Evolutionary conservation across 2,329 filamentous ascomycete genomes (phyloP).

Genomic region (Dryadomyces quercivorus): DNA sequence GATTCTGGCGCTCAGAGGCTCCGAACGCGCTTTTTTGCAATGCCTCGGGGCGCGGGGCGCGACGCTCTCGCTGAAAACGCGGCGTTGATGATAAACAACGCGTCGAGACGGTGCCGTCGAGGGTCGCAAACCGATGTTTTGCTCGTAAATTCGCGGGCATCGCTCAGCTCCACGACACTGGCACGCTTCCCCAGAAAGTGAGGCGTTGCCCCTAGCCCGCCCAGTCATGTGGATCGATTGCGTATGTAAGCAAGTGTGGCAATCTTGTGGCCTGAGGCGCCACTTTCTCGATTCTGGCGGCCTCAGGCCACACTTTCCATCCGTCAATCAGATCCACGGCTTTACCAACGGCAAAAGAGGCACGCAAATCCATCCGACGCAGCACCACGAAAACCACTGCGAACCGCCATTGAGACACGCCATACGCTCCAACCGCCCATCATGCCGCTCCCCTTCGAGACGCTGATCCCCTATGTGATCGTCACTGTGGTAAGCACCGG

Average conservation of each 20-base stretch:
- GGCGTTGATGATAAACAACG: slow-evolving; percentile 9
- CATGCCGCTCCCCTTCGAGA: slow-evolving; percentile 54
- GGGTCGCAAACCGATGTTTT: slow-evolving; percentile 2
- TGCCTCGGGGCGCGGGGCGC: not conserved
- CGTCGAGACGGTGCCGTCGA: slow-evolving; percentile 4
- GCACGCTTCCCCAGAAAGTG: not conserved
- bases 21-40: slow-evolving; percentile 5
- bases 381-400: slow-evolving; percentile 4
- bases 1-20: slow-evolving; percentile 1
- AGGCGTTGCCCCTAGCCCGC: not conserved
- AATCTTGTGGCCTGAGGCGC: not conserved
- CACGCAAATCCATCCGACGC: not conserved
- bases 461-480: slow-evolving; percentile 52
- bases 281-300: not conserved
- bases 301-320: not conserved
- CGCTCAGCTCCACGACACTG: not conserved
- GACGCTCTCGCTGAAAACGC: slow-evolving; percentile 4
- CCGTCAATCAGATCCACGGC: slow-evolving; percentile 3
- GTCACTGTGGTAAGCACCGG: slow-evolving; percentile 40
- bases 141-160: not conserved
- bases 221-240: not conserved
- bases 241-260: not conserved
- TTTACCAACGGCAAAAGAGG: slow-evolving; percentile 1
- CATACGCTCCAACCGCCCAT: slow-evolving; percentile 14
- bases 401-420: slow-evolving; percentile 4